Percentiles rank a stretch among this genome's conserved stretches.
These are phyloP conservation scores for Barnettozyma californica DNA, from an alignment of 805 yeast genomes.

Conservation along the genomic window DNA sequence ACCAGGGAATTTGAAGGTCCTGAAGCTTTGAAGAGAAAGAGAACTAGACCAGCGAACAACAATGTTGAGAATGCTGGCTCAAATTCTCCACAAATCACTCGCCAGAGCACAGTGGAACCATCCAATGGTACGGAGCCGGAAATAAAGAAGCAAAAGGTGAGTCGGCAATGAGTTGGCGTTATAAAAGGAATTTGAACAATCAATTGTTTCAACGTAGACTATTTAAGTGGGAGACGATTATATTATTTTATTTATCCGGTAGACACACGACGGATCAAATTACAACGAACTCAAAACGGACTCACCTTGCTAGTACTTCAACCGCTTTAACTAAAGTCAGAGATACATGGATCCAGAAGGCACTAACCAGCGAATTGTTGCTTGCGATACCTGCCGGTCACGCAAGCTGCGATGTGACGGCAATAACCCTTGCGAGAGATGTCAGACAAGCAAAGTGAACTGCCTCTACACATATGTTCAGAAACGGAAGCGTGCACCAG, in stretches of 20 bases:
- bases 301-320: too few relatives aligned
- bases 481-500: constrained; percentile 8
- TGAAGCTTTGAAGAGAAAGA: constrained; percentile 45
- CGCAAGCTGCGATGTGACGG: constrained; percentile 82
- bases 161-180: background rate
- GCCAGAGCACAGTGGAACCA: constrained; percentile 31
- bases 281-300: too few relatives aligned
- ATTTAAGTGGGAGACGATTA: background rate
- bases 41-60: constrained; percentile 17
- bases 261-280: background rate
- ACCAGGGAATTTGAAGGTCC: constrained; percentile 67
- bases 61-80: constrained; percentile 7
- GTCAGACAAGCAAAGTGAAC: constrained; percentile 64
- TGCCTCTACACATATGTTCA: constrained; percentile 14
- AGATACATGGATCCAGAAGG: background rate
- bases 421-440: constrained; percentile 71
- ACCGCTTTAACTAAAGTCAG: background rate
- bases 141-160: constrained; percentile 12
- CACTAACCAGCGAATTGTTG: constrained; percentile 35
- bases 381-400: constrained; percentile 50
- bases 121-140: constrained; percentile 6
- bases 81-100: constrained; percentile 22
- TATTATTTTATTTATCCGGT: background rate
- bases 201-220: background rate
- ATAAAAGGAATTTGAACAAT: background rate